phyloP scores from a whole-genome alignment of 2,329 filamentous ascomycete genomes.

The Rhynchosporium agropyri region DNA sequence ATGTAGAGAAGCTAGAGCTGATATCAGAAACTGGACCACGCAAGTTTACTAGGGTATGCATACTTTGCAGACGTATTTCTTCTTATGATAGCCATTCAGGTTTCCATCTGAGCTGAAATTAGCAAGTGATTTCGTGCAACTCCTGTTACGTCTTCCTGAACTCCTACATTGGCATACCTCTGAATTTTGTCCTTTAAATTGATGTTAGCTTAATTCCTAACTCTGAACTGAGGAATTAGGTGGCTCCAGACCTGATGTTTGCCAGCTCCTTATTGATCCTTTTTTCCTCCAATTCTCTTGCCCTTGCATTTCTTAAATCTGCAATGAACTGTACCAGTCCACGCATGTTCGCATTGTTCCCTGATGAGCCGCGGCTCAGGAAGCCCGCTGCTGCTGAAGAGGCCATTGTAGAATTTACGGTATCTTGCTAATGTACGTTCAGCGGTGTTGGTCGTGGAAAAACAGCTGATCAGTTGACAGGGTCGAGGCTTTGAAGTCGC shows the following conservation, averaged over 20 bases:
- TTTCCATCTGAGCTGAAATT: slow-evolving; percentile 64
- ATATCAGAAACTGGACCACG: slow-evolving; percentile 6
- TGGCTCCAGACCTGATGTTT: slow-evolving; percentile 74
- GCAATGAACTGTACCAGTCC: slow-evolving; percentile 98
- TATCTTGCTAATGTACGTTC: background rate
- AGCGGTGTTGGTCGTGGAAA: background rate
- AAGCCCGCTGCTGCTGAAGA: slow-evolving; percentile 53
- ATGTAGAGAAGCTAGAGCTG: slow-evolving; percentile 77
- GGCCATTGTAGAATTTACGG: slow-evolving; percentile 33
- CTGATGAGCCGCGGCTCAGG: slow-evolving; percentile 63
- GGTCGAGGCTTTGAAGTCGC: slow-evolving; percentile 7
- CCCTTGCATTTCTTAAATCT: slow-evolving; percentile 90
- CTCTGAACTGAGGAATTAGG: slow-evolving; percentile 14
- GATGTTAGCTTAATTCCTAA: slow-evolving; percentile 31
- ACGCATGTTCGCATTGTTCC: slow-evolving; percentile 69
- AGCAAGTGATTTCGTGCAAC: slow-evolving; percentile 19
- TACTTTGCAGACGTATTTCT: slow-evolving; percentile 99
- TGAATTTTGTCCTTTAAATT: slow-evolving; percentile 80
- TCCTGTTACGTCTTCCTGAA: background rate
- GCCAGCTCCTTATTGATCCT: slow-evolving; percentile 99
- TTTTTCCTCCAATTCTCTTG: slow-evolving; percentile 96
- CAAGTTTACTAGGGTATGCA: slow-evolving; percentile 20
- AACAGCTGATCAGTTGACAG: background rate
- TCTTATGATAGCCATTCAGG: slow-evolving; percentile 96
- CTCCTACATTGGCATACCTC: slow-evolving; percentile 53